Evolutionary conservation across 2,329 filamentous ascomycete genomes (phyloP).

Genomic region (Pseudopyrenochaeta lycopersici): DNA sequence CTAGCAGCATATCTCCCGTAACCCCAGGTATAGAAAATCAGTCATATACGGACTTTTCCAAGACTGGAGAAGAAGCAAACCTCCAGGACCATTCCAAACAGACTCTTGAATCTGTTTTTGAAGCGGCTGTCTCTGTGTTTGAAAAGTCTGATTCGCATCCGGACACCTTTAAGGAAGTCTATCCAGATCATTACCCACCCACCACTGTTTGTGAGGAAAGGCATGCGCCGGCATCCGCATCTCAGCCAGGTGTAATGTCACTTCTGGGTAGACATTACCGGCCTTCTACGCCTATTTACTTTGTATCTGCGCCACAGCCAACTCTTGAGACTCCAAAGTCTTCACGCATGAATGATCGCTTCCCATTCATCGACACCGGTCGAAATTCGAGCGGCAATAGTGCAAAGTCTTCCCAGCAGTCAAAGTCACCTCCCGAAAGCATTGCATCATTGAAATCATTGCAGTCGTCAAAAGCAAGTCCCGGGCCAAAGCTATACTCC

Average conservation of each 20-base stretch:
- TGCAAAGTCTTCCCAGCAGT: slow-evolving; percentile 22
- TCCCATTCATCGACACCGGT: slow-evolving; percentile 51
- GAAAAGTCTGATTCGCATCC: slow-evolving; percentile 3
- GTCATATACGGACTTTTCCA: background rate
- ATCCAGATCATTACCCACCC: background rate
- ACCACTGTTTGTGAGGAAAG: background rate
- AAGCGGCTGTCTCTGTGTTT: background rate
- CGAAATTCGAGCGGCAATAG: slow-evolving; percentile 40
- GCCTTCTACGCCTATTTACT: slow-evolving; percentile 8
- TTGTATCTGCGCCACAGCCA: slow-evolving; percentile 15
- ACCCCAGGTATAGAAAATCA: background rate
- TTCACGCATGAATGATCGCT: slow-evolving; percentile 56
- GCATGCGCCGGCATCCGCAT: background rate
- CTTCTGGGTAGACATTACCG: background rate
- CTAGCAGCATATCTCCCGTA: slow-evolving; percentile 16
- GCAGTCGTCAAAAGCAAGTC: slow-evolving; percentile 16
- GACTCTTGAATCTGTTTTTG: background rate
- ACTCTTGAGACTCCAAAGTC: slow-evolving; percentile 30
- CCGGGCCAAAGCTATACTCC: slow-evolving; percentile 26
- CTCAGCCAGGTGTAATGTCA: background rate
- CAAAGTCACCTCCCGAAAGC: slow-evolving; percentile 24
- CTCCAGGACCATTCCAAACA: background rate
- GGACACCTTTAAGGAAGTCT: slow-evolving; percentile 7
- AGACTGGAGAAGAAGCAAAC: background rate
- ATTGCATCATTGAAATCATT: slow-evolving; percentile 19